These are phyloP conservation scores for Dothidotthia symphoricarpi DNA, from an alignment of 2,329 filamentous ascomycete genomes.

Conservation along the genomic window DNA sequence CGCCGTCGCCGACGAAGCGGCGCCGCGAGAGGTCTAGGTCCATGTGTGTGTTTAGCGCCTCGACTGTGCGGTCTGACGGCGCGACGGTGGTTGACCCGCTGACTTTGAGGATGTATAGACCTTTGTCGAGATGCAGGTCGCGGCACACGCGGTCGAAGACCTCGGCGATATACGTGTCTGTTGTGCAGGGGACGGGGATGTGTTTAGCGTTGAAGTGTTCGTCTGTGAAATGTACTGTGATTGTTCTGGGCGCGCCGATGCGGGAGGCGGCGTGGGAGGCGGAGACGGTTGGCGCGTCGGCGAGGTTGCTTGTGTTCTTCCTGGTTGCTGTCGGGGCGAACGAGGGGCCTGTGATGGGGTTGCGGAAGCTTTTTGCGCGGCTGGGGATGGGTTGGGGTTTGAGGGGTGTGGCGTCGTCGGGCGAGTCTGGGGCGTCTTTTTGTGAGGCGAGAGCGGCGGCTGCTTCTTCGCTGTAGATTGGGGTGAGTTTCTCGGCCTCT, in stretches of 20 bases:
- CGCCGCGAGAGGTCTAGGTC: slow-evolving; percentile 74
- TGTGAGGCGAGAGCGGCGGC: slow-evolving; percentile 29
- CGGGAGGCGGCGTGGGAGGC: slow-evolving; percentile 51
- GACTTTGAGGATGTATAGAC: slow-evolving; percentile 74
- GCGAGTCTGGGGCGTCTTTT: slow-evolving; percentile 26
- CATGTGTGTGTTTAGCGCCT: slow-evolving; percentile 70
- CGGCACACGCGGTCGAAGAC: slow-evolving; percentile 76
- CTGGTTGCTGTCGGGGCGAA: slow-evolving; percentile 49
- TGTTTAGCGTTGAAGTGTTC: slow-evolving; percentile 67
- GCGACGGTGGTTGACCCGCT: slow-evolving; percentile 72
- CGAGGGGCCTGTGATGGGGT: slow-evolving; percentile 52
- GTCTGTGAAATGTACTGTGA: slow-evolving; percentile 72
- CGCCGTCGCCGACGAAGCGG: slow-evolving; percentile 72
- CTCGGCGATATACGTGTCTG: slow-evolving; percentile 79
- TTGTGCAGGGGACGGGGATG: slow-evolving; percentile 72
- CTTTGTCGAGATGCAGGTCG: slow-evolving; percentile 76
- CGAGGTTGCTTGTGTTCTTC: slow-evolving; percentile 46
- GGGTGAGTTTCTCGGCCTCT: slow-evolving; percentile 68
- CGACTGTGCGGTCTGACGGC: slow-evolving; percentile 73
- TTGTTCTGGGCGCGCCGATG: slow-evolving; percentile 67
- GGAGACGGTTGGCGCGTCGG: slow-evolving; percentile 46
- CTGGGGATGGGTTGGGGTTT: slow-evolving; percentile 36
- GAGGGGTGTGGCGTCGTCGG: slow-evolving; percentile 13
- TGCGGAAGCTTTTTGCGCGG: slow-evolving; percentile 47
- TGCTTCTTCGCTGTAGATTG: slow-evolving; percentile 61